Base-by-base conservation (phyloP, 176 grass and related monocot species). In the Musa beccarii region DNA sequence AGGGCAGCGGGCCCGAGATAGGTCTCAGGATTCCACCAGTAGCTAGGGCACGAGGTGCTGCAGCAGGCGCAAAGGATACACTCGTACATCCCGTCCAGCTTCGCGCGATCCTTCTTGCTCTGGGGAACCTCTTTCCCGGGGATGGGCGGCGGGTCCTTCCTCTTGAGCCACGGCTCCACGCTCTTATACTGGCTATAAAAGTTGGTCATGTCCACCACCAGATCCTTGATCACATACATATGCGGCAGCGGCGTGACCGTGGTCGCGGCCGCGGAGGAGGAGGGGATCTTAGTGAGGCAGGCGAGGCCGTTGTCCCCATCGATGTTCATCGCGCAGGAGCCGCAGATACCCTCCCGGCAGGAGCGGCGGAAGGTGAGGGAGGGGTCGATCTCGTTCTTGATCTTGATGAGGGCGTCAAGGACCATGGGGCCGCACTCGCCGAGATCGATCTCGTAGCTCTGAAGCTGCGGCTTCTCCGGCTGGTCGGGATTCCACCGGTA, bases 141-240 rank as follows among this genome's bases (percentile, higher is more conserved):
- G 52, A 22, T 61, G 22, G 81, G 15, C 1, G 81, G 67, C 0
- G 75, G 67, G 13, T 83, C 81, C 68, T 83, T 83, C 15, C 75
- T 43, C 34, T 43, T 43, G 34, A 43, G 34, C 34, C 34, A 43
- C 4, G 34, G 34, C 34, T 43, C 34, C 34, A 43, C 34, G 34
- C 34, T 43, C 34, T 43, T 43, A 43, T 43, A 43, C 34, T 43
- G 34, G 34, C 4, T 43, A 43, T 43, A 43, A 43, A 43, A 43
- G 34, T 43, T 96, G 75, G 89, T 96, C 89, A 92, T 92, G 71
- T 96, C 92, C 10, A 96, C 92, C 78, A 96, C 86, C 71, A 96
- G 77, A 75, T 96, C 92, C 84, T 96, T 96, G 65, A 96, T 28
- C 72, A 96, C 92, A 72, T 87, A 96, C 92, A 96, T 96, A 82